Base-by-base conservation (phyloP, 805 yeast species). In the Saccharomycopsis javanensis region DNA sequence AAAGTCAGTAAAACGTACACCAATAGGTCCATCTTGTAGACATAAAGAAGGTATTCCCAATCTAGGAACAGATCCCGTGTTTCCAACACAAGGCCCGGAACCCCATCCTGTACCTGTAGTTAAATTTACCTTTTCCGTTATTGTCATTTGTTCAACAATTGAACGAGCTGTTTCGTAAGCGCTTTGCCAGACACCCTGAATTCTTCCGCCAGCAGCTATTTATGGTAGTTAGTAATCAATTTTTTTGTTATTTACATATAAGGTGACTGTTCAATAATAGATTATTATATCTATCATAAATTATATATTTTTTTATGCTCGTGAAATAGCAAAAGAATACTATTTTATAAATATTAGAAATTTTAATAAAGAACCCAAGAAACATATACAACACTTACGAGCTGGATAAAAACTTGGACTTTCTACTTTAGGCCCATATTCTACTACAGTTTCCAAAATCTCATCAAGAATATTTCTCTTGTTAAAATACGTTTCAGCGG, bases 41-140 rank as follows among this genome's bases (percentile, higher is more conserved):
- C 86, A 82, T 13, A 82, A 66, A 8, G 78, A 72, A 3, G 81
- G 79, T 55, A 80, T 77, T 6, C 78, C 79, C 28, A 81, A 68
- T 31, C 85, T 67, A 23, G 81, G 82, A 50, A 81, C 76, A 5
- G 78, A 70, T 0, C 85, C 85, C 0, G 85, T 79, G 63, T 81
- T 82, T 1, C 85, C 86, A 34, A 79, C 73, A 65, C 85, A 79
- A 1, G 82, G 82, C 5, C 84, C 85, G 30, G 80, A 73, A 1
- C 81, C 81, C 80, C 83, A 80, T 18, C 83, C 83, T 13, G 81
- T 79, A 16, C 86, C 86, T 3, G 85, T 78, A 5, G 86, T 82
- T 53, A 82, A 67, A 64, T 82, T 82, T 28, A 80, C 84, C 62
- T 81, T 82, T 64, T 82, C 87, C 16, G 75, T 68, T 38, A 78